Base-by-base conservation (phyloP, 2,329 filamentous ascomycete species). In the Arthrobotrys musiformis region DNA sequence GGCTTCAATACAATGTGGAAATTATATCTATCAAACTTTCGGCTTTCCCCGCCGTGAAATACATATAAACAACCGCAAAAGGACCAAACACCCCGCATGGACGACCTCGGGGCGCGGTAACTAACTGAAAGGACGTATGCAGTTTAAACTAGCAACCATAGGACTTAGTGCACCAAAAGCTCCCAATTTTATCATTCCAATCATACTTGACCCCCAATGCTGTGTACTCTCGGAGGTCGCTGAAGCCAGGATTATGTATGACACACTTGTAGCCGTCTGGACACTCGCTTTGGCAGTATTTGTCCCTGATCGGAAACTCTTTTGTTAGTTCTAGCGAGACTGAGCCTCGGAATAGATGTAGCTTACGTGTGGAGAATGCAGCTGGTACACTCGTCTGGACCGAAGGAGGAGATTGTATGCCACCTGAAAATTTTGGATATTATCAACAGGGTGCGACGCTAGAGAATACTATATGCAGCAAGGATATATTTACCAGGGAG, bases 331-430 rank as follows among this genome's bases (percentile, higher is more conserved):
- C n/a, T n/a, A n/a, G n/a, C n/a, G n/a, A n/a, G n/a, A 28, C 4
- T 6, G 26, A 58, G 52, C 24, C 26, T n/a, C 11, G 6, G 15
- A 28, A 33, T 22, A 7, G 52, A 58, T 17, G 15, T 58, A 24
- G 11, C 54, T 35, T 60, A 60, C 54, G 26, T 60, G 30, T 60
- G 54, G 30, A 60, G 54, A 15, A 60, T 17, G 17, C 54, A 60
- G 26, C 26, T 60, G 4, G 54, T 60, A 19, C 54, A 33, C 19
- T 60, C 26, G 19, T 60, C 54, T 11, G 54, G 54, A 35, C 54
- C 54, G 13, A 60, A 33, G n/a, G 54, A 60, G 5, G 26, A 40
- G 28, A 60, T 40, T 11, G 26, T 60, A 33, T 60, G 54, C 26
- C 46, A 52, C 46, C 46, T 52, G 26, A 9, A 9, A 52, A 52